A percentile compares a stretch with the other conserved stretches of the same genome.
These are phyloP conservation scores for Carex parvula DNA, from an alignment of 176 grass and related monocot genomes.

Conservation along the genomic window DNA sequence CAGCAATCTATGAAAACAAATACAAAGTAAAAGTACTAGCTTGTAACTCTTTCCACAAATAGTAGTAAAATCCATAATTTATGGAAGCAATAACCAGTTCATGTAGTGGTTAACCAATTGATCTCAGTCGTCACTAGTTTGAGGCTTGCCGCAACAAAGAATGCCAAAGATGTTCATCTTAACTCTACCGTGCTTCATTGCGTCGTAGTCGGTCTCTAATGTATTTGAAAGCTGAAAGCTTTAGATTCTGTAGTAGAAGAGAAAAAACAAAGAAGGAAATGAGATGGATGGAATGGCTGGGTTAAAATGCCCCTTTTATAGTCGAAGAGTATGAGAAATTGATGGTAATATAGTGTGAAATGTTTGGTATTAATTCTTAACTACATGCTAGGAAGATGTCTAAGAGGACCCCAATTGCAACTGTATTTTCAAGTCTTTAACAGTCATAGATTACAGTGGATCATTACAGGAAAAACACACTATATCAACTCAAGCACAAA, in stretches of 20 bases:
- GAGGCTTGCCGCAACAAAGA: slow-evolving; percentile 10
- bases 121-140: neutral
- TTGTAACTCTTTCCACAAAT: too few relatives aligned
- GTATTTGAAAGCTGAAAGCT: neutral
- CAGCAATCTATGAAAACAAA: too few relatives aligned
- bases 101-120: too few relatives aligned
- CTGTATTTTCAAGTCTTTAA: neutral
- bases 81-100: too few relatives aligned
- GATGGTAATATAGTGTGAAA: too few relatives aligned
- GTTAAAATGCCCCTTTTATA: neutral
- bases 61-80: too few relatives aligned
- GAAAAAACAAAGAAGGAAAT: neutral
- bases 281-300: neutral
- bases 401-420: neutral
- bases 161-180: neutral
- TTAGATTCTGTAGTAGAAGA: neutral
- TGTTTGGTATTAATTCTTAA: too few relatives aligned
- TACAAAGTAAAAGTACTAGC: too few relatives aligned
- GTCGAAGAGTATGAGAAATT: neutral
- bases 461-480: neutral
- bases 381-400: too few relatives aligned
- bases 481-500: neutral
- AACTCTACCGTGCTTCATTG: neutral
- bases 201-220: neutral
- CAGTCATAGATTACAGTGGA: neutral